phyloP scores from a whole-genome alignment of 2,329 filamentous ascomycete species.

The Neopestalotiopsis clavispora region DNA sequence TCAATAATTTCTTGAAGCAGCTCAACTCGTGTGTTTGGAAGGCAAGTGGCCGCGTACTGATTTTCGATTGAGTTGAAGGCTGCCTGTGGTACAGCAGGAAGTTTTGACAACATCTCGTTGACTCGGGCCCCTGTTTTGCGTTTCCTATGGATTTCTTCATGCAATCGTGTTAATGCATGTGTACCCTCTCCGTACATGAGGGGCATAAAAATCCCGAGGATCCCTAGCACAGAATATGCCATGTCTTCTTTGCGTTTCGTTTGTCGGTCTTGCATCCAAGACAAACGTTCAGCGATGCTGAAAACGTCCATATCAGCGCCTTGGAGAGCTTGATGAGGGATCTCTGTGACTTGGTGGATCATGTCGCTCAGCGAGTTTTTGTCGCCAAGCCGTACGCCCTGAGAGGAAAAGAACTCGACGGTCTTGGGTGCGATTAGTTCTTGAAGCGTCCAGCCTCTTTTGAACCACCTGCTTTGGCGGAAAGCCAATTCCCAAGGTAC shows the following conservation, averaged over 20 bases:
- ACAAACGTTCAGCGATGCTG: not conserved
- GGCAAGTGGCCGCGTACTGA: no score
- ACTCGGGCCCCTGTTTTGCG: no score
- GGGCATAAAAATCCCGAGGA: not conserved
- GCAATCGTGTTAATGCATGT: not conserved
- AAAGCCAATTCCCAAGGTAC: not conserved
- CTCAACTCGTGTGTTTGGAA: no score
- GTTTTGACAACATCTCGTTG: no score
- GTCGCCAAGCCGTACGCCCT: not conserved
- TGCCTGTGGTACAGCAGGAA: no score
- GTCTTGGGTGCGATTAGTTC: not conserved
- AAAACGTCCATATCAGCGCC: not conserved
- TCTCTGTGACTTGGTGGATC: not conserved
- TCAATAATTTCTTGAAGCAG: no score
- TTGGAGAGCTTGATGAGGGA: not conserved
- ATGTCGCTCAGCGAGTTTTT: not conserved
- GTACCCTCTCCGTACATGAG: not conserved
- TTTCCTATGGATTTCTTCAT: not conserved
- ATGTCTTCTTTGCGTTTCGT: not conserved
- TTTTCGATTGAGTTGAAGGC: no score
- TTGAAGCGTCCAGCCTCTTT: not conserved
- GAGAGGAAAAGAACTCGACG: not conserved
- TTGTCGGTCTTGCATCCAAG: not conserved
- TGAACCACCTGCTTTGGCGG: not conserved
- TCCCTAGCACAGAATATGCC: not conserved